Percentiles rank a stretch among this genome's conserved stretches.
Conservation (phyloP, 129 eudicot genomes). For the Pseudognaphalium luteoalbum region DNA sequence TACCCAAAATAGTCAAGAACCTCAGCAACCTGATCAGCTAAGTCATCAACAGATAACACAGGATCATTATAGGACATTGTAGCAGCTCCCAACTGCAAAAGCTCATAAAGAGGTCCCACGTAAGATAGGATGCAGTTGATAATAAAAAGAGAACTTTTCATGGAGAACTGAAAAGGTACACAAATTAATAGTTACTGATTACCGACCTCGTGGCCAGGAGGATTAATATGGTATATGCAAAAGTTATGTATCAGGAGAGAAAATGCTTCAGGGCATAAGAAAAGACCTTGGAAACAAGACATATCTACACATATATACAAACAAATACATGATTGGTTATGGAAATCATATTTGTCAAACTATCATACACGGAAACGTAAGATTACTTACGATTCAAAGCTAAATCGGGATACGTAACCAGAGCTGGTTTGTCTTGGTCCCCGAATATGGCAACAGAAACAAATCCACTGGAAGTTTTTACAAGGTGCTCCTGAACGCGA, state of each 20-base stretch:
- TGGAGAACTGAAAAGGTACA: background rate
- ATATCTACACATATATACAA: conserved; percentile 54
- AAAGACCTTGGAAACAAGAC: conserved; percentile 95
- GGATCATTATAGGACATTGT: conserved; percentile 53
- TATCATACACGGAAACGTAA: background rate
- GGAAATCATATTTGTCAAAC: conserved; percentile 2
- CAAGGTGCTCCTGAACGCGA: conserved; percentile 66
- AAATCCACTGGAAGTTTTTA: conserved; percentile 72
- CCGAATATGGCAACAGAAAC: conserved; percentile 80
- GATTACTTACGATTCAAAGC: conserved; percentile 76
- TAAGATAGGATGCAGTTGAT: conserved; percentile 35
- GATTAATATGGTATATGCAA: conserved; percentile 92
- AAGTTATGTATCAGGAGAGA: conserved; percentile 88
- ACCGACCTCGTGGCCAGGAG: conserved; percentile 97
- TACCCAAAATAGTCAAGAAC: conserved; percentile 88
- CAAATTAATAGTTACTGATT: conserved; percentile 18
- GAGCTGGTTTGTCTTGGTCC: conserved; percentile 90
- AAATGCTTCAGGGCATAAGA: conserved; percentile 92
- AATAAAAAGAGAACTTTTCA: background rate
- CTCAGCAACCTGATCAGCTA: conserved; percentile 94
- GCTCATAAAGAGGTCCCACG: conserved; percentile 44
- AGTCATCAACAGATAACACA: conserved; percentile 65
- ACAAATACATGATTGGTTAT: conserved; percentile 8
- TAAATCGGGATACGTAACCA: conserved; percentile 85
- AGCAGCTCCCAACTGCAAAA: conserved; percentile 89